Base-by-base conservation (phyloP, 2,329 filamentous ascomycete species). In the Microsporum ferrugineum region DNA sequence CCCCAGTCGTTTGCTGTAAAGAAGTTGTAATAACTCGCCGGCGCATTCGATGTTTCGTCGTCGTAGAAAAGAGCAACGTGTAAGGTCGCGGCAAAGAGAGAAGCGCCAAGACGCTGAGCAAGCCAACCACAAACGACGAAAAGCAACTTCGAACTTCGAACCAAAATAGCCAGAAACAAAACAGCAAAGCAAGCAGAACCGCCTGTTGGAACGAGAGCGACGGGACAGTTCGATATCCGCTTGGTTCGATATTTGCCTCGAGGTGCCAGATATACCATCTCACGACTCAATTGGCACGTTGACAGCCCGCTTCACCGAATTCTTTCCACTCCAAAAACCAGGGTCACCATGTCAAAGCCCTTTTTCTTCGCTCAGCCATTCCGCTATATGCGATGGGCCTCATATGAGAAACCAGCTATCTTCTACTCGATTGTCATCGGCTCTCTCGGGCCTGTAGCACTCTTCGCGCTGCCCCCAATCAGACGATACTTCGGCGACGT, bases 371-470 rank as follows among this genome's bases (percentile, higher is more conserved):
- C 84, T 67, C 82, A 83, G 63, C 94, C 94, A 66, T 71, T 95
- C 73, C 85, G 85, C 69, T 97, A 96, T 84, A 77, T 88, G 70
- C 87, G 87, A 76, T 97, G 91, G 90, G 86, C 91, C 59, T 82
- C 88, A 58, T 87, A 90, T 77, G 87, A 94, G 76, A 88, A 88
- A 75, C 94, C 94, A 58, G 91, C 91, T 63, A 88, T 91, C 78
- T 95, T 96, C 82, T 97, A 85, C 83, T 90, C 89, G 69, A 78
- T 89, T 70, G 72, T 89, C 62, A 78, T 97, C 66, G 92, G 89
- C 68, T 78, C 76, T 65, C 70, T 84, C 60, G 91, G 91, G 8
- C 94, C 92, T 39, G 75, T 88, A 61, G 77, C 83, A 62, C 78
- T 95, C 65, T 74, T 87, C 63, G 79, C 82, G 61, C 86, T 89